Base-by-base conservation (phyloP, 2,329 filamentous ascomycete species). In the Tolypocladium amazonense region DNA sequence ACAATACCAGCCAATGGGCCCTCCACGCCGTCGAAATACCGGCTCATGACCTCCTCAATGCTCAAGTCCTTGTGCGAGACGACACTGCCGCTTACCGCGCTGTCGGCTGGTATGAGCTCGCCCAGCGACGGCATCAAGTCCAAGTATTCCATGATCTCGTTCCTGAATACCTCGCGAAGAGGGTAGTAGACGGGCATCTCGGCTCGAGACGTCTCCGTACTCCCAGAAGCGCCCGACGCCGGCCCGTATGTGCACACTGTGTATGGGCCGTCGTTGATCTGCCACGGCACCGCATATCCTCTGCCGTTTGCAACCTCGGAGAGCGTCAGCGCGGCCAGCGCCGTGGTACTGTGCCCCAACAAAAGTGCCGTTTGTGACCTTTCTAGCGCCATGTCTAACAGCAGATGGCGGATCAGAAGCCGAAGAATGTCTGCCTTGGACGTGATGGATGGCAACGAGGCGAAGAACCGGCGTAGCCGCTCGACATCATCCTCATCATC, bases 281-380 rank as follows among this genome's bases (percentile, higher is more conserved):
- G 84, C 86, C 88, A 93, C 1, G 92, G 90, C 25, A 97, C 76
- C 5, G 88, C 85, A 65, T 88, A 92, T 0, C 93, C 94, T 56
- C 93, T 83, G 1, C 94, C 94, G 74, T 96, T 97, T 30, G 93
- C 92, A 2, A 93, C 92, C 74, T 94, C 90, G 8, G 90, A 81
- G 18, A 99, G 83, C 0, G 91, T 90, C 68, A 90, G 86, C 65
- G 93, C 90, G 4, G 94, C 93, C 37, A 99, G 84, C 20, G 87
- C 84, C 6, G 92, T 97, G 25, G 94, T 96, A 65, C 86, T 95
- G 73, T 93, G 87, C 27, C 90, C 92, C 73, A 94, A 88, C 1
- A 97, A 75, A 50, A 97, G 81, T 15, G 85, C 86, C 63, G 88
- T 83, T 70, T 87, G 94, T 15, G 70, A 75, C 35, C 80, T 75